Base-by-base conservation (phyloP, 2,329 filamentous ascomycete species). In the Clonostachys rhizophaga region DNA sequence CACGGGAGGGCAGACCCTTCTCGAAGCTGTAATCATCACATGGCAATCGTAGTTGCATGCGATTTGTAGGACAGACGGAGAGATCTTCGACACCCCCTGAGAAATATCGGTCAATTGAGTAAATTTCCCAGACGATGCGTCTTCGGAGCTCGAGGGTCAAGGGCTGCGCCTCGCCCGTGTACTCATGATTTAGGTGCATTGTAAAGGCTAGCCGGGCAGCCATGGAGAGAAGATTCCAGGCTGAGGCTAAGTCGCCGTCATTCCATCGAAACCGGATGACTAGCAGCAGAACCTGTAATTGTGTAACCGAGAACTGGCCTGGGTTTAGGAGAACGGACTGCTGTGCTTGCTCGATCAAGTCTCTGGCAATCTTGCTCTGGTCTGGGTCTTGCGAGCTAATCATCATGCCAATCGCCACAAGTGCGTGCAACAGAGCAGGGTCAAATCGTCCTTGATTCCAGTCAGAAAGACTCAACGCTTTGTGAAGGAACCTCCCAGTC, bases 21-120 rank as follows among this genome's bases (percentile, higher is more conserved):
- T 61, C 55, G 5, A 62, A 62, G 8, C 52, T 54, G 12, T 54
- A 52, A 5, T 61, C 50, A 7, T 54, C 54, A 14, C 55, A 54
- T 0, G 59, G 59, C 3, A 62, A 33, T 1, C 57, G 50, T 10
- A 62, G 51, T 11, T 58, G 54, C 40, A 62, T 55, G 6, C 58
- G 45, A 6, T 55, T 48, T 0, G 52, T 48, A 0, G 56, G 58
- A 30, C 58, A 62, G 4, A 63, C 52, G 1, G 57, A 53, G 9
- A 63, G 30, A 33, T 63, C 61, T 6, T 61, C 55, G 12, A 62
- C 58, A 0, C 60, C 59, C 0, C 61, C 61, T 0, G 51, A 60
- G 11, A 62, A 56, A 0, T 55, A 4, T 6, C 54, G 53, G 18
- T 63, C 60, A 1, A 58, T 41, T 1, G 30, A 14, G 13, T 56